These are phyloP conservation scores for Acmispon strigosus DNA, from an alignment of 306 rosid species.

Conservation along the genomic window DNA sequence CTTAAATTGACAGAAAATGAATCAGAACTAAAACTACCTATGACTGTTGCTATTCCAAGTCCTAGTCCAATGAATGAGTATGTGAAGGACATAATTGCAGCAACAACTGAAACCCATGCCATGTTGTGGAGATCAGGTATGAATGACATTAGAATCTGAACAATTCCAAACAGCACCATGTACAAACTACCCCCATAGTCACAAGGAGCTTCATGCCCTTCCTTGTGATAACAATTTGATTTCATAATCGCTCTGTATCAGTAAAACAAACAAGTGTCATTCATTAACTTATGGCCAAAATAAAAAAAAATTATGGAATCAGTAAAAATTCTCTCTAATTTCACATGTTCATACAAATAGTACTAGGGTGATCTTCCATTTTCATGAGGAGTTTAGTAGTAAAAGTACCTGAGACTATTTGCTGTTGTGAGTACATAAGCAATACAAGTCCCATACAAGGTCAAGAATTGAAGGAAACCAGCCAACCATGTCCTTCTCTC, in stretches of 20 bases:
- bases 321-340: neutral
- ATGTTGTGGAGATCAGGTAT: conserved; percentile 79
- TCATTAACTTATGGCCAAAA: neutral
- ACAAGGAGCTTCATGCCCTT: conserved; percentile 69
- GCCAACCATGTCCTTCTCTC: conserved; percentile 36
- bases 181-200: conserved; percentile 32
- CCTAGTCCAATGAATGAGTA: conserved; percentile 64
- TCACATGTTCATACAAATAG: neutral
- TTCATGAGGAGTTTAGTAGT: neutral
- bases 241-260: conserved; percentile 56
- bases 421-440: conserved; percentile 67
- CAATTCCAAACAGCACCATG: conserved; percentile 58
- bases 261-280: neutral
- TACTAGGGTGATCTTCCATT: neutral
- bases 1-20: neutral
- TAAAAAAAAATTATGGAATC: neutral
- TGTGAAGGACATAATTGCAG: conserved; percentile 67
- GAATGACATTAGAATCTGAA: conserved; percentile 70
- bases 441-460: conserved; percentile 44
- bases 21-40: conserved; percentile 28
- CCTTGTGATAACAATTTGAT: conserved; percentile 58
- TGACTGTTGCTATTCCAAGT: conserved; percentile 49
- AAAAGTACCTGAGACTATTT: conserved; percentile 43
- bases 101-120: conserved; percentile 64
- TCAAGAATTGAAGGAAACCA: conserved; percentile 43